phyloP scores from a whole-genome alignment of 495 filamentous ascomycete genomes.

The Filosporella fistucella region DNA sequence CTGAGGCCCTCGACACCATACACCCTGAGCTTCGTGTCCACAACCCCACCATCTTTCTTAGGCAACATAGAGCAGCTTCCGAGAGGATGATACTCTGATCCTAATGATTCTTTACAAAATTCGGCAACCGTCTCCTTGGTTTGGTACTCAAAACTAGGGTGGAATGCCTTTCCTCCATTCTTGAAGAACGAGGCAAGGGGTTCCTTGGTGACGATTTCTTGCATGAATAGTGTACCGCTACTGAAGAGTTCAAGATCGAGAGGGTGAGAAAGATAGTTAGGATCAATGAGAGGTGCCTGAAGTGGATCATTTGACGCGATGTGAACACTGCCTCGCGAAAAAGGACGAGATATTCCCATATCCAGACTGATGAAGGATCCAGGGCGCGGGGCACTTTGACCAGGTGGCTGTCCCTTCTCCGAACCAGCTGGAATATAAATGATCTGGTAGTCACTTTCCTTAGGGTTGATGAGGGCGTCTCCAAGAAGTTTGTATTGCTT shows the following conservation, averaged over 20 bases:
- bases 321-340: conserved; percentile 53
- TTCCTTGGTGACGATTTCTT: conserved; percentile 30
- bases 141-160: not conserved
- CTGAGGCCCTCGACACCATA: conserved; percentile 49
- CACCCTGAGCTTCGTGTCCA: conserved; percentile 47
- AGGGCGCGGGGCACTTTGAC: conserved; percentile 26
- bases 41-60: conserved; percentile 33
- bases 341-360: conserved; percentile 37
- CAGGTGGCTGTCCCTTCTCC: not conserved
- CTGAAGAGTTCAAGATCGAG: conserved; percentile 46
- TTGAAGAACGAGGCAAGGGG: conserved; percentile 38
- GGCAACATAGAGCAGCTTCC: conserved; percentile 27
- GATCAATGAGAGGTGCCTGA: conserved; percentile 40
- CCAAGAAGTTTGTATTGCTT: not conserved
- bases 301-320: conserved; percentile 34
- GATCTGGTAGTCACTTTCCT: not conserved
- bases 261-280: conserved; percentile 47
- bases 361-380: conserved; percentile 31
- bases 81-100: conserved; percentile 31
- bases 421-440: not conserved
- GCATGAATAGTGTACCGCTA: conserved; percentile 34
- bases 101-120: conserved; percentile 24
- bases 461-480: not conserved
- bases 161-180: conserved; percentile 22
- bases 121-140: conserved; percentile 27